A percentile compares a stretch with the other conserved stretches of the same genome.
Conservation (phyloP, 1,284 basidiomycete genomes). For the Trichosporon asahii region DNA sequence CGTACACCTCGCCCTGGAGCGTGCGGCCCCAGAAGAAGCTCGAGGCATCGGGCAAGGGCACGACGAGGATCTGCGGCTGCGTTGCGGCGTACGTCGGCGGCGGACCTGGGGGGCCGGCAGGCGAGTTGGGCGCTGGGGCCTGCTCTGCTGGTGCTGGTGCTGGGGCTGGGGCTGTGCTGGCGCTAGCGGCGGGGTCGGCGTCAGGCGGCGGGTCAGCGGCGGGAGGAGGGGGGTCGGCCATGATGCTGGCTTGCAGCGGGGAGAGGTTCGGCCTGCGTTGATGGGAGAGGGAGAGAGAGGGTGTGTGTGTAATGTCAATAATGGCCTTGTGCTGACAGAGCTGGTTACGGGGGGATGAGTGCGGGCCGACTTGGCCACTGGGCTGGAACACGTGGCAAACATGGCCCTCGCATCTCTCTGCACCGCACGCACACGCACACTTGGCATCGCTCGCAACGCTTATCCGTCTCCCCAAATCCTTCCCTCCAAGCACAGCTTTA, state of each 20-base stretch:
- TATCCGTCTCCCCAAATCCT: background rate
- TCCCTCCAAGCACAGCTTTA: background rate
- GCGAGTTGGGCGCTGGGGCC: constrained; percentile 3
- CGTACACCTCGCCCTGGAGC: constrained; percentile 48
- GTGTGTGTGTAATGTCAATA: background rate
- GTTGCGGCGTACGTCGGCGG: constrained; percentile 41
- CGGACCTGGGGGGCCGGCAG: constrained; percentile 18
- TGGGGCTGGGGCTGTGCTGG: background rate
- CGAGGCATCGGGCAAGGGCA: constrained; percentile 43
- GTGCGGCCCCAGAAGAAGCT: constrained; percentile 47
- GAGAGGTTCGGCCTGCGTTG: background rate
- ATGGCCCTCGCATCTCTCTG: background rate
- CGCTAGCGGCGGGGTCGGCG: background rate
- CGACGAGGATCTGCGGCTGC: constrained; percentile 47
- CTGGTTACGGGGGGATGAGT: background rate
- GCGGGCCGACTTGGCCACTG: constrained; percentile 1
- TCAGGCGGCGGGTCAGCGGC: background rate
- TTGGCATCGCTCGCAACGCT: background rate
- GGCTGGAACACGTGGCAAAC: background rate
- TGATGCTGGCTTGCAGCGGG: background rate
- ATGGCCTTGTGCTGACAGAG: background rate
- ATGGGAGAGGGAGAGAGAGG: background rate
- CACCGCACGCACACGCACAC: no score
- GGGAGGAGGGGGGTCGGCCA: background rate
- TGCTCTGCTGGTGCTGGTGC: background rate